These are phyloP conservation scores for Boletus sp. DNA, from an alignment of 768 basidiomycete genomes.

Conservation along the genomic window DNA sequence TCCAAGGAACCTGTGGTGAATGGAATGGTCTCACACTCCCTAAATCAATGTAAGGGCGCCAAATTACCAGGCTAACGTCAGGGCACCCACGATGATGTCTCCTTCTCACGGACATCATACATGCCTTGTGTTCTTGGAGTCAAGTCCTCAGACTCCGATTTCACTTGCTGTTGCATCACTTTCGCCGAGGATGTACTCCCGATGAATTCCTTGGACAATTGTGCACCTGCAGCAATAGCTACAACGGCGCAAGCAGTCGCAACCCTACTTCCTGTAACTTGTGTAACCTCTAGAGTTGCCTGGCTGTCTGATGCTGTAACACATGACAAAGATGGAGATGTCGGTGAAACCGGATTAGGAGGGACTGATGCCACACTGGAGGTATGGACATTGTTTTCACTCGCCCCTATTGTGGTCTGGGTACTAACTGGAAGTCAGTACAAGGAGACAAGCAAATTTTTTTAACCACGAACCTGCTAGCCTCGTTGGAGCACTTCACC, in stretches of 20 bases:
- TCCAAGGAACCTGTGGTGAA: neutral
- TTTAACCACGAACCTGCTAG: constrained; percentile 5
- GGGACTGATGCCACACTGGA: neutral
- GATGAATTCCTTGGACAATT: neutral
- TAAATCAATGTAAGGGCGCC: neutral
- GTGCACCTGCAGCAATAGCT: neutral
- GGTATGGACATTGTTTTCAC: neutral
- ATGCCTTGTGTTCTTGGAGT: neutral
- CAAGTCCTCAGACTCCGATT: neutral
- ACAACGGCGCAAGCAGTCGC: neutral
- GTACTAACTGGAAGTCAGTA: neutral
- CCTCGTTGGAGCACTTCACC: neutral
- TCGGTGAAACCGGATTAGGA: no score
- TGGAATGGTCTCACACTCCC: neutral
- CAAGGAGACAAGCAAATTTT: fast-evolving
- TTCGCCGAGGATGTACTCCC: neutral
- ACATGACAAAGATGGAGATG: neutral
- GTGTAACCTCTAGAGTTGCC: neutral
- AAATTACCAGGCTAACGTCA: neutral
- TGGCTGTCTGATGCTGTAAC: neutral
- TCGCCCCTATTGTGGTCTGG: neutral
- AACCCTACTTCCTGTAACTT: neutral
- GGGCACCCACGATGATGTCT: constrained; percentile 2
- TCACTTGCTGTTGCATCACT: neutral
- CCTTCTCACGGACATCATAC: neutral